A percentile compares a stretch with the other conserved stretches of the same genome.
These are phyloP conservation scores for Aspergillus quadrilineatus DNA, from an alignment of 2,329 filamentous ascomycete species.

Conservation along the genomic window DNA sequence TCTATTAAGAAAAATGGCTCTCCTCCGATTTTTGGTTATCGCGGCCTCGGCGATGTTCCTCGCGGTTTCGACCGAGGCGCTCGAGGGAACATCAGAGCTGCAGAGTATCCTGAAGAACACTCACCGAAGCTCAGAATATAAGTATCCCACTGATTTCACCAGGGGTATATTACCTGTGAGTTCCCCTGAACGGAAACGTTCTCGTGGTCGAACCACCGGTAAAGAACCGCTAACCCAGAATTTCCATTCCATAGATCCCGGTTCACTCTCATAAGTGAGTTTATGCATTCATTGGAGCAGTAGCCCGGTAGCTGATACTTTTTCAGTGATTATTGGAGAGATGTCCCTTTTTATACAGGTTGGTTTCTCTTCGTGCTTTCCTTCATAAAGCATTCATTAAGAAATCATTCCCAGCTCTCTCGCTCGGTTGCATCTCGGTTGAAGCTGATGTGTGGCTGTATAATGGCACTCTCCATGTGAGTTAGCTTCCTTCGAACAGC, in stretches of 20 bases:
- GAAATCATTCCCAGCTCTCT: constrained; percentile 45
- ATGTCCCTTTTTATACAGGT: constrained; percentile 48
- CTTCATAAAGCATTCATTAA: constrained; percentile 9
- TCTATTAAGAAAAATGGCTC: constrained; percentile 4
- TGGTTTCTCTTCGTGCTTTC: not conserved
- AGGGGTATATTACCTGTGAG: constrained; percentile 58
- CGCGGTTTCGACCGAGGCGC: constrained; percentile 24
- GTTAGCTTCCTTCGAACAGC: constrained; percentile 15
- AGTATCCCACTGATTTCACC: constrained; percentile 62
- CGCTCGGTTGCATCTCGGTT: constrained; percentile 56
- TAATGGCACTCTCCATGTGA: constrained; percentile 55
- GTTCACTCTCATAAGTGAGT: constrained; percentile 45
- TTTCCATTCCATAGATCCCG: constrained; percentile 32
- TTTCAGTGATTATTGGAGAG: constrained; percentile 58
- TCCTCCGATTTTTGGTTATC: constrained; percentile 17
- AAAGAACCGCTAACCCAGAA: not conserved
- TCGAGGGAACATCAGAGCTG: constrained; percentile 45
- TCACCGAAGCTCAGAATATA: constrained; percentile 53
- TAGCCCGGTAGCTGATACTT: constrained; percentile 3
- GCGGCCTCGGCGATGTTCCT: constrained; percentile 25
- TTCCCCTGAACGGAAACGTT: constrained; percentile 9
- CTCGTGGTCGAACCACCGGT: not conserved
- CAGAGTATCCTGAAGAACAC: constrained; percentile 59
- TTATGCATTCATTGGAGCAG: not conserved
- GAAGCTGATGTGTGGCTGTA: constrained; percentile 64